Percentiles rank a stretch among this genome's conserved stretches.
These are phyloP conservation scores for Orbilia oligospora DNA, from an alignment of 2,329 filamentous ascomycete species.

Conservation along the genomic window DNA sequence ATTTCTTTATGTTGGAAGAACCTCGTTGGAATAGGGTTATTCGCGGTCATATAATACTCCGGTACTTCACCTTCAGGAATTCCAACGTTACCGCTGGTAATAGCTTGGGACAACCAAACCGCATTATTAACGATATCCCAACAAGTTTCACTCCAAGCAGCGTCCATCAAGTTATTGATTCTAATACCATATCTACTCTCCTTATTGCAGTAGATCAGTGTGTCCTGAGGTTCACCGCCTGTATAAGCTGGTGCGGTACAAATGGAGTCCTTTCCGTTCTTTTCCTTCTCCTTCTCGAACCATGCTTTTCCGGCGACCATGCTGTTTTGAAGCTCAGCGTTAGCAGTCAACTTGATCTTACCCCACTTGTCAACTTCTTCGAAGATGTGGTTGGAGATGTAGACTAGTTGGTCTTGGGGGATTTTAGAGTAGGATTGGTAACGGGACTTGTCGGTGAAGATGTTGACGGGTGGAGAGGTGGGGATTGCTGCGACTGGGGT, in stretches of 20 bases:
- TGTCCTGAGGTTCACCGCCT: background rate
- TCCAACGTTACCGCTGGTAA: background rate
- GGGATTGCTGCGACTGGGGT: background rate
- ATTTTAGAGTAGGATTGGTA: background rate
- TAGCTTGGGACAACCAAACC: background rate
- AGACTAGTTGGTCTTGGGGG: background rate
- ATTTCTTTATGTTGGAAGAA: slow-evolving; percentile 1
- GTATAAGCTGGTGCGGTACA: background rate
- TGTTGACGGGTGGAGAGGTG: background rate
- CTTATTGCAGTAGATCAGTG: slow-evolving; percentile 19
- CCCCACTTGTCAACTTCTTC: background rate
- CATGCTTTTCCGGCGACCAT: slow-evolving; percentile 28
- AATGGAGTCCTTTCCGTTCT: background rate
- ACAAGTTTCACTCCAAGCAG: slow-evolving; percentile 2
- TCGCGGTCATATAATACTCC: background rate
- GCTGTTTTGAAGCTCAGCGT: slow-evolving; percentile 9
- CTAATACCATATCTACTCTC: slow-evolving; percentile 19
- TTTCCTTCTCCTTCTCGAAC: background rate
- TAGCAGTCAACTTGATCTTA: background rate
- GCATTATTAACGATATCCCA: background rate
- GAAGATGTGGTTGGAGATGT: slow-evolving; percentile 2
- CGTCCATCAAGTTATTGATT: slow-evolving; percentile 12
- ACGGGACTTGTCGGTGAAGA: slow-evolving; percentile 7
- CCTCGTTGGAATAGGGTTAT: background rate
- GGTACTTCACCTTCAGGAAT: slow-evolving; percentile 3